Conservation (phyloP, 2,329 filamentous ascomycete species). For the Botrytis sinoallii region DNA sequence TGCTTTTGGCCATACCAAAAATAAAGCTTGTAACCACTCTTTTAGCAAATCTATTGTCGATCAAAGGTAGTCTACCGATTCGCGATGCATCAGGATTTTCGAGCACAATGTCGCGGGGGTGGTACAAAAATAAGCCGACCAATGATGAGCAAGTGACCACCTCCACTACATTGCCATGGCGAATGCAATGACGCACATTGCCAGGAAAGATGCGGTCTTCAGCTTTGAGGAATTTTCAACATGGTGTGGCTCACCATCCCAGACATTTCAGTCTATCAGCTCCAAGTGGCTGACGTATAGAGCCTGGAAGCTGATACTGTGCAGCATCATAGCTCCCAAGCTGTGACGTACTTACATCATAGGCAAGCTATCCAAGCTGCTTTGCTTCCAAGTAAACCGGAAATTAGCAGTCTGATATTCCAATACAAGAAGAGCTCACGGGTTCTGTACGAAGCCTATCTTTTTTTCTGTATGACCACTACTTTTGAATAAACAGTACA, state of each 20-base stretch:
- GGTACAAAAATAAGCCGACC: not conserved
- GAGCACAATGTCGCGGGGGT: not conserved
- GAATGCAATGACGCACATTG: conserved; percentile 8
- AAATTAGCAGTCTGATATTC: conserved; percentile 13
- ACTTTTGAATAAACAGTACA: conserved; percentile 5
- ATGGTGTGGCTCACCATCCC: conserved; percentile 6
- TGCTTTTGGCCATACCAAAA: conserved; percentile 2
- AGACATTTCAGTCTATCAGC: not conserved
- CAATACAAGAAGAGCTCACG: conserved; percentile 20
- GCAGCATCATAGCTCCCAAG: conserved; percentile 9
- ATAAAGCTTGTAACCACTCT: not conserved
- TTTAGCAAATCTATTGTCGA: not conserved
- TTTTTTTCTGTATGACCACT: conserved; percentile 5
- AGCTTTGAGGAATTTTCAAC: conserved; percentile 2
- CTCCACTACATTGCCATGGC: conserved; percentile 8
- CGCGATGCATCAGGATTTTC: not conserved
- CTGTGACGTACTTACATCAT: conserved; percentile 17
- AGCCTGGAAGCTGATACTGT: not conserved
- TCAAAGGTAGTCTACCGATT: not conserved
- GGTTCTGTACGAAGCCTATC: conserved; percentile 10
- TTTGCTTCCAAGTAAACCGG: conserved; percentile 18
- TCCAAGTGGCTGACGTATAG: conserved; percentile 16
- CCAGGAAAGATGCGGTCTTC: conserved; percentile 10
- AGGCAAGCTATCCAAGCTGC: conserved; percentile 6
- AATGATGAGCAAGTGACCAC: not conserved